Evolutionary conservation across 164 flowering plant genomes (phyloP).

Genomic region (Aristolochia fimbriata): DNA sequence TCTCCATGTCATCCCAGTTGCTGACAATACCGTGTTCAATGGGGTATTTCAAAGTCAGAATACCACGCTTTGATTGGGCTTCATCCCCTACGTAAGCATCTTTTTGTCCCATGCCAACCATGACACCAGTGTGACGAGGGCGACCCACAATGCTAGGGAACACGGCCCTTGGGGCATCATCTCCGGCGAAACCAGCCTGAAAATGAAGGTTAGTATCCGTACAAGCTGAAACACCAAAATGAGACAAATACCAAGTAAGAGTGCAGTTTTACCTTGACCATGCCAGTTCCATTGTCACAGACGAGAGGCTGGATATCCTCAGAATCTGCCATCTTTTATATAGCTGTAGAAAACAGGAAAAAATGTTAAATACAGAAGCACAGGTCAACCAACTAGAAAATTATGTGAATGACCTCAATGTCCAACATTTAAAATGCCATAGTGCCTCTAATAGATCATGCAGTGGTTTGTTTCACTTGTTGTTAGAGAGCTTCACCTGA

Average conservation of each 20-base stretch:
- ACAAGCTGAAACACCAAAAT: not conserved
- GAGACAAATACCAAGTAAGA: too few relatives aligned
- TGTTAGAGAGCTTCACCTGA: too few relatives aligned
- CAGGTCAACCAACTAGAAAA: too few relatives aligned
- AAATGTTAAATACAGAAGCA: not conserved
- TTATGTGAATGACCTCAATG: too few relatives aligned
- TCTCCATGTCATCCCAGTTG: constrained; percentile 88
- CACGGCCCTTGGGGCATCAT: constrained; percentile 76
- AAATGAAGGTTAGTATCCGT: not conserved
- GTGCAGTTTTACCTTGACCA: constrained; percentile 41
- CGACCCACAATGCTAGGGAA: constrained; percentile 76
- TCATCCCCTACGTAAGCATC: constrained; percentile 83
- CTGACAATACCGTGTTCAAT: constrained; percentile 75
- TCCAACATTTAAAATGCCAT: too few relatives aligned
- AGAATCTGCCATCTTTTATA: constrained; percentile 36
- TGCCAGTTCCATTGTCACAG: constrained; percentile 69
- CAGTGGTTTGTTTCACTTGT: too few relatives aligned
- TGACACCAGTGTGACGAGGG: constrained; percentile 80
- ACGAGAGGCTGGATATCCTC: constrained; percentile 69
- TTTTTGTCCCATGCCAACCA: constrained; percentile 87
- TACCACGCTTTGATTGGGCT: constrained; percentile 78
- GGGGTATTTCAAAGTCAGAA: constrained; percentile 63
- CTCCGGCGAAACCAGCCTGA: constrained; percentile 81
- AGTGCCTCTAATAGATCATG: too few relatives aligned
- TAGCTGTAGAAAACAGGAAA: not conserved